Base-by-base conservation (phyloP, 495 filamentous ascomycete genomes). In the Elasticomyces elasticus region DNA sequence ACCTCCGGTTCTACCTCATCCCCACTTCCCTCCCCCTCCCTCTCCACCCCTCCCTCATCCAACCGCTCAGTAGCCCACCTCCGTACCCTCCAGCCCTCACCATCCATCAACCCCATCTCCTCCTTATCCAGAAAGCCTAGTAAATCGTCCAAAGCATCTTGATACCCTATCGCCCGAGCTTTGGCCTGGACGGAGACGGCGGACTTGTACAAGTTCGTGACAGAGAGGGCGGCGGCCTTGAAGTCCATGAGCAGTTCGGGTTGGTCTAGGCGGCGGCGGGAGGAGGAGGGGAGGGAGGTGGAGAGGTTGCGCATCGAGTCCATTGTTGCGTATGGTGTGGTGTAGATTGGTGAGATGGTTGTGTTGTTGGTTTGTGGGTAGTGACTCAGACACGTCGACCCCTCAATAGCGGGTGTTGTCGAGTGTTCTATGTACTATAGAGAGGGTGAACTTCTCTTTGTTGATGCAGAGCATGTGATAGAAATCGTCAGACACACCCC, bases 171-270 rank as follows among this genome's bases (percentile, higher is more conserved):
- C 10, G 77, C 71, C 22, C 82, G 80, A 17, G 89, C 77, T 56
- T 84, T 82, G n/a, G 80, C 73, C 60, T 87, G 81, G 20, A 87
- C 84, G 49, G 79, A 73, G 1, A 84, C 83, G 15, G 91, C 89
- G 49, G 82, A 87, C 67, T 95, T 95, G 72, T 96, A 97, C 26
- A 99, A 82, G 58, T 89, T 91, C 43, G 94, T 97, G 49, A 97
- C 90, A 2, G 94, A 94, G 20, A 96, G 74, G 13, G 94, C 94
- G 22, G 94, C 94, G 33, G 83, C 78, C 66, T 86, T 90, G 77
- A 99, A 99, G 49, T 86, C 81, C 49, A 89, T 83, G 43, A 94
- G 78, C 37, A 96, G 80, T 12, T 62, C 51, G 27, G 69, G 69
- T 22, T 71, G 66, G 28, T 72, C 72, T 50, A 73, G 74, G 15